Percentiles rank a stretch among this genome's conserved stretches.
These are phyloP conservation scores for Cantharellus anzutake DNA, from an alignment of 768 basidiomycete species.

Conservation along the genomic window DNA sequence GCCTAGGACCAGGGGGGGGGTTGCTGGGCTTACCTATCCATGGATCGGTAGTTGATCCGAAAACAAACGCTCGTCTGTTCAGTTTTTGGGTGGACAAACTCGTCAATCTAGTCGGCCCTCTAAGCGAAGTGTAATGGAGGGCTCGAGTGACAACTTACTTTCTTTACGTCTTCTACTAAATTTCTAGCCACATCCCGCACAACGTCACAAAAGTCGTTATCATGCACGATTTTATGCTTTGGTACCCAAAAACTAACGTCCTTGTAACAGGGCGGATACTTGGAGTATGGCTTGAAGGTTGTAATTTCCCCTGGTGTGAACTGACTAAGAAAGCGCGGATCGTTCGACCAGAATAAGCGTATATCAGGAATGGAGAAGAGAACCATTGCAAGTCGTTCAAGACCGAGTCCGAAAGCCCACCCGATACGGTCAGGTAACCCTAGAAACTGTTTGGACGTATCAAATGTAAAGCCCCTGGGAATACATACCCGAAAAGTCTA, in stretches of 20 bases:
- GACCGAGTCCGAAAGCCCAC: constrained; percentile 95
- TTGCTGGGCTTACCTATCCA: constrained; percentile 53
- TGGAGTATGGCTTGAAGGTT: constrained; percentile 80
- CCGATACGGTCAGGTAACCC: constrained; percentile 69
- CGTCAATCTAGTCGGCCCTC: constrained; percentile 49
- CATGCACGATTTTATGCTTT: constrained; percentile 34
- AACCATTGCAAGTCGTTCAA: constrained; percentile 96
- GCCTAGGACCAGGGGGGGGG: no score
- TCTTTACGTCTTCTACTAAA: constrained; percentile 73
- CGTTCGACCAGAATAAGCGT: constrained; percentile 89
- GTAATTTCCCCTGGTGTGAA: constrained; percentile 61
- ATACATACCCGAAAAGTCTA: constrained; percentile 64
- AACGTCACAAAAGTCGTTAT: constrained; percentile 93
- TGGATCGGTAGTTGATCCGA: constrained; percentile 84
- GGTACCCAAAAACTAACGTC: constrained; percentile 86
- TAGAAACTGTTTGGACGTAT: constrained; percentile 7
- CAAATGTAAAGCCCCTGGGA: neutral
- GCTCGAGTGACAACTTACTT: constrained; percentile 28
- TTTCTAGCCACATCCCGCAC: constrained; percentile 88
- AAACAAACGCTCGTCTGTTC: constrained; percentile 65
- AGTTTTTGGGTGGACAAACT: constrained; percentile 80
- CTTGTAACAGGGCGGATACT: constrained; percentile 82
- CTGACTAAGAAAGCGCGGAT: constrained; percentile 72
- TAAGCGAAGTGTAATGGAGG: neutral
- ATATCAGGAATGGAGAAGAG: constrained; percentile 95